Conservation (phyloP, 495 filamentous ascomycete species). For the Daldinia decipiens region DNA sequence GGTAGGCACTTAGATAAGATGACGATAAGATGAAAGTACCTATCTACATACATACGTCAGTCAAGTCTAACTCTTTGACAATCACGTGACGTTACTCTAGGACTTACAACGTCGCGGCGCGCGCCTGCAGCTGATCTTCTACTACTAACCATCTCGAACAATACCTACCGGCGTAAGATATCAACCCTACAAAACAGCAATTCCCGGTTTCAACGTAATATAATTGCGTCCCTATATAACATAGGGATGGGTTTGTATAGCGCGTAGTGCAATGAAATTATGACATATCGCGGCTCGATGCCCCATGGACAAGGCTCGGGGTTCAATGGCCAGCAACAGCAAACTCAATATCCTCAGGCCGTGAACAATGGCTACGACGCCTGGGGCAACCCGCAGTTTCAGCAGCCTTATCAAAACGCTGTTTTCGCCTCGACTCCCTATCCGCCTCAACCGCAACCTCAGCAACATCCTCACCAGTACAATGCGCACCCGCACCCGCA, state of each 20-base stretch:
- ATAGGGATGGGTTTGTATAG: constrained; percentile 28
- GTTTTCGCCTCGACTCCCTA: constrained; percentile 24
- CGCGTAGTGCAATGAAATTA: constrained; percentile 47
- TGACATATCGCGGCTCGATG: constrained; percentile 57
- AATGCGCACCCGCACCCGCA: constrained; percentile 15
- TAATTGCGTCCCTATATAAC: constrained; percentile 1
- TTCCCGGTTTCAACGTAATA: constrained; percentile 6
- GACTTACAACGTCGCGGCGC: constrained; percentile 38
- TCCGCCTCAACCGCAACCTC: constrained; percentile 24
- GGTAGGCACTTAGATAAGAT: neutral
- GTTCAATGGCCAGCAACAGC: constrained; percentile 56
- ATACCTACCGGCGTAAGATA: constrained; percentile 10
- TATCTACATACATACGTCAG: no score
- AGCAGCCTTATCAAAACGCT: constrained; percentile 35
- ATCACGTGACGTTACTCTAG: constrained; percentile 31
- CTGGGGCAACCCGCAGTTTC: constrained; percentile 42
- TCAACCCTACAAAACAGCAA: constrained; percentile 1
- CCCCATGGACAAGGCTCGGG: constrained; percentile 55
- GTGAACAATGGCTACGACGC: constrained; percentile 36
- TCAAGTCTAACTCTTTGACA: no score
- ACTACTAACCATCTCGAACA: constrained; percentile 4
- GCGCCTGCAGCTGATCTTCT: constrained; percentile 25
- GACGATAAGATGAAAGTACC: neutral
- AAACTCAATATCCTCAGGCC: constrained; percentile 45
- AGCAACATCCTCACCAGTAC: constrained; percentile 2